phyloP scores from a whole-genome alignment of 2,329 filamentous ascomycete genomes.

The Basipetospora sp. region DNA sequence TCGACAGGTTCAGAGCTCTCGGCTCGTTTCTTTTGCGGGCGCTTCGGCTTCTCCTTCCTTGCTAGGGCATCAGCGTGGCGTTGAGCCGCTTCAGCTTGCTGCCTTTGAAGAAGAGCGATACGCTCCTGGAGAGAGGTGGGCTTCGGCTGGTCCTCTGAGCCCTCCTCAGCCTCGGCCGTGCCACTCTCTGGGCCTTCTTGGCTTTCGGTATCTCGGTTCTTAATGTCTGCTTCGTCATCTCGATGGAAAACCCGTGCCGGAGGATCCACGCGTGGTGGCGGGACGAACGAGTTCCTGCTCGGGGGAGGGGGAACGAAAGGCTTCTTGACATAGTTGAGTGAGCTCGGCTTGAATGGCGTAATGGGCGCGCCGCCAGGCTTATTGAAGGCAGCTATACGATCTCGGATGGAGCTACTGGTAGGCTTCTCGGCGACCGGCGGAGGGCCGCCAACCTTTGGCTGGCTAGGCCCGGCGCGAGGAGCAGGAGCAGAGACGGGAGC shows the following conservation, averaged over 20 bases:
- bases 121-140: constrained; percentile 87
- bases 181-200: constrained; percentile 55
- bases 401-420: constrained; percentile 63
- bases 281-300: constrained; percentile 79
- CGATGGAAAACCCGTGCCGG: constrained; percentile 67
- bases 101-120: constrained; percentile 83
- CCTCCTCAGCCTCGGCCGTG: constrained; percentile 37
- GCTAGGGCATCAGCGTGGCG: constrained; percentile 62
- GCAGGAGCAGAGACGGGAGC: constrained; percentile 21
- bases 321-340: constrained; percentile 75
- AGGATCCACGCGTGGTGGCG: constrained; percentile 50
- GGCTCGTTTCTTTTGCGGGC: constrained; percentile 50
- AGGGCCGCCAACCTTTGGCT: constrained; percentile 34
- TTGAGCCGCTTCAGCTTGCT: constrained; percentile 78
- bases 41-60: constrained; percentile 81
- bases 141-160: constrained; percentile 70
- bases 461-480: too few relatives aligned
- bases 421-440: constrained; percentile 65
- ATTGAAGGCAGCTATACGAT: constrained; percentile 95
- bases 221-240: constrained; percentile 69
- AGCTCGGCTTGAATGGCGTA: constrained; percentile 78
- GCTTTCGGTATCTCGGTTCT: constrained; percentile 50
- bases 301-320: constrained; percentile 91
- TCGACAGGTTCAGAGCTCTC: constrained; percentile 30
- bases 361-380: constrained; percentile 71